A percentile compares a stretch with the other conserved stretches of the same genome.
These are phyloP conservation scores for Mycena haematopus DNA, from an alignment of 768 basidiomycete genomes.

Conservation along the genomic window DNA sequence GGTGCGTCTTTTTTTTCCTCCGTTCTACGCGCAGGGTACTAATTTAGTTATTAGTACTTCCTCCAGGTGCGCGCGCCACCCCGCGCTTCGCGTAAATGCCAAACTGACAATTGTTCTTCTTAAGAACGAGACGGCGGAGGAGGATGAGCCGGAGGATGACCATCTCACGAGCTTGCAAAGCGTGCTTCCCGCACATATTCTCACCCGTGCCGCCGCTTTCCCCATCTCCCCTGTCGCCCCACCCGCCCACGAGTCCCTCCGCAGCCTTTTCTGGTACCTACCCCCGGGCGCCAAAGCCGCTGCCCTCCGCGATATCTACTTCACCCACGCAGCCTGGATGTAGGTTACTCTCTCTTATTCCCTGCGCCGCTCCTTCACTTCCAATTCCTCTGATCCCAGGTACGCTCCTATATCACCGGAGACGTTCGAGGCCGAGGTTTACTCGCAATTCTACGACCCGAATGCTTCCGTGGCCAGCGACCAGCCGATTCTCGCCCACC, in stretches of 20 bases:
- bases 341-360: constrained; percentile 40
- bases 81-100: constrained; percentile 4
- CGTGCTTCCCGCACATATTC: constrained; percentile 66
- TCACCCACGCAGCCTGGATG: constrained; percentile 75
- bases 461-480: constrained; percentile 50
- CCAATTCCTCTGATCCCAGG: constrained; percentile 45
- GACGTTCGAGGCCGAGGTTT: constrained; percentile 67
- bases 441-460: constrained; percentile 60
- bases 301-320: constrained; percentile 67
- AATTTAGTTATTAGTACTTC: constrained; percentile 60
- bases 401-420: constrained; percentile 70
- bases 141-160: constrained; percentile 55
- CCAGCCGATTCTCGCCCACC: constrained; percentile 62
- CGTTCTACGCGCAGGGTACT: constrained; percentile 16
- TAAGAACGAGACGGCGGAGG: constrained; percentile 70
- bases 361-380: constrained; percentile 21
- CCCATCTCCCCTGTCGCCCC: constrained; percentile 57
- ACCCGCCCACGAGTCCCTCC: constrained; percentile 51
- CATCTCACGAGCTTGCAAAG: constrained; percentile 55
- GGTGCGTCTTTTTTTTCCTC: constrained; percentile 49
- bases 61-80: constrained; percentile 60
- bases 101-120: constrained; percentile 31
- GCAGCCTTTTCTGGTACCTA: constrained; percentile 72
- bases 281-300: constrained; percentile 65
- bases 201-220: constrained; percentile 68